Evolutionary conservation across 768 basidiomycete species (phyloP).

Genomic region (Xerocomellus amylosporus): DNA sequence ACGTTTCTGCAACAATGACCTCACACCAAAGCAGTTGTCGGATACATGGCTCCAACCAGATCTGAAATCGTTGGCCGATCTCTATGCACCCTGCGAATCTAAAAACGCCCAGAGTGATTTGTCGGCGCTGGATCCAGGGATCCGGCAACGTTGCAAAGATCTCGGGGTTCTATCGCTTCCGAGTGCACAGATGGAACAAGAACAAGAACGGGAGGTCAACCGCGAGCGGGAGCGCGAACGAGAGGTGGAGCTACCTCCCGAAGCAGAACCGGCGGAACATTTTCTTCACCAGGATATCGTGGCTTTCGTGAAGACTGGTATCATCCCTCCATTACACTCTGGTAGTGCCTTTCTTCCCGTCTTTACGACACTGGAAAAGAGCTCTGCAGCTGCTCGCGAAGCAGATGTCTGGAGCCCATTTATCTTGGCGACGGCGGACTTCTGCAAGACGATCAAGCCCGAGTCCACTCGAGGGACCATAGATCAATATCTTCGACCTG

Average conservation of each 20-base stretch:
- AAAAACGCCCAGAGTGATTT: background rate
- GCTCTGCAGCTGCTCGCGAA: constrained; percentile 11
- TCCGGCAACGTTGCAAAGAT: constrained; percentile 3
- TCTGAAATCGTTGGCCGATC: constrained; percentile 32
- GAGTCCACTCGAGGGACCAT: background rate
- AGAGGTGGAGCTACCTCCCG: constrained; percentile 35
- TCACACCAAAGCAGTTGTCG: background rate
- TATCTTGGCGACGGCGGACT: constrained; percentile 11
- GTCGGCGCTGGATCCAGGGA: background rate
- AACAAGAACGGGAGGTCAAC: constrained; percentile 44
- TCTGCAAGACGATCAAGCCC: constrained; percentile 2
- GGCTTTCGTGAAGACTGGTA: constrained; percentile 28
- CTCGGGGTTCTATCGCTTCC: constrained; percentile 11
- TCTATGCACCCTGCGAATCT: constrained; percentile 25
- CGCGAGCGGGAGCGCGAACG: constrained; percentile 42
- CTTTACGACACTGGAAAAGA: constrained; percentile 2
- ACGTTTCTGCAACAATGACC: background rate
- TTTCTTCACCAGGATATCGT: constrained; percentile 12
- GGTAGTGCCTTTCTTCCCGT: constrained; percentile 24
- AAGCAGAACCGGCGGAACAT: constrained; percentile 17
- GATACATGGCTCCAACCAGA: constrained; percentile 39
- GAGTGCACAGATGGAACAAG: constrained; percentile 34
- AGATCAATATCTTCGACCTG: constrained; percentile 20
- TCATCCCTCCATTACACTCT: background rate
- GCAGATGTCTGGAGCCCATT: constrained; percentile 12